These are phyloP conservation scores for Geranium incanum DNA, from an alignment of 441 rosid genomes.

Conservation along the genomic window DNA sequence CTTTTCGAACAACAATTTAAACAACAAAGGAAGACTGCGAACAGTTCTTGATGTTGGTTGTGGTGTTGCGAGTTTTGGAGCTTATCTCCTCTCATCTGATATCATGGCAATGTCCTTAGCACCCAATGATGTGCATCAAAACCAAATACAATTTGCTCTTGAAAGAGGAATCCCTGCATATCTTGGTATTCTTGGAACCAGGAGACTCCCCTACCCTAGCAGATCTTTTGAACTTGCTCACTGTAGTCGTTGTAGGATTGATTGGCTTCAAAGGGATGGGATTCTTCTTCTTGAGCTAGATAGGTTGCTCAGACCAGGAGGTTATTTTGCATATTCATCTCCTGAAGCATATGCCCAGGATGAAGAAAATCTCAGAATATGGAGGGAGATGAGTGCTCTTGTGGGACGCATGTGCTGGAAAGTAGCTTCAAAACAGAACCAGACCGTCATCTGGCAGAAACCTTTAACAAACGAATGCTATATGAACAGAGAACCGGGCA, in stretches of 20 bases:
- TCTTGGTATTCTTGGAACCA: conserved; percentile 93
- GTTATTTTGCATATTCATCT: conserved; percentile 94
- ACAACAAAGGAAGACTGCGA: conserved; percentile 67
- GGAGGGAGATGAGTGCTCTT: conserved; percentile 91
- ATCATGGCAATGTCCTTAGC: conserved; percentile 85
- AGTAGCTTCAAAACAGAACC: conserved; percentile 79
- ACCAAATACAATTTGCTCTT: conserved; percentile 60
- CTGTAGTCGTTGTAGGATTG: conserved; percentile 89
- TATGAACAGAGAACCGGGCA: conserved; percentile 66
- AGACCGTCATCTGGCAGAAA: conserved; percentile 94
- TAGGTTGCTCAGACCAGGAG: conserved; percentile 91
- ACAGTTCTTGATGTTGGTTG: conserved; percentile 96
- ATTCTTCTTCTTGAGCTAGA: conserved; percentile 96
- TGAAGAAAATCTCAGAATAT: conserved; percentile 78
- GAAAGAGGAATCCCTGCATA: conserved; percentile 69
- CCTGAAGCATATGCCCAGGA: conserved; percentile 99
- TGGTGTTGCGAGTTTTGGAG: conserved; percentile 98
- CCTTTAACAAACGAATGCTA: conserved; percentile 90
- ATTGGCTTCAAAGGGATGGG: conserved; percentile 36
- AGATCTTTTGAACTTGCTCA: conserved; percentile 96
- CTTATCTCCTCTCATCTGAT: conserved; percentile 76
- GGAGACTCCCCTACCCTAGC: conserved; percentile 96
- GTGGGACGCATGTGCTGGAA: conserved; percentile 94
- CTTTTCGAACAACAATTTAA: conserved; percentile 58
- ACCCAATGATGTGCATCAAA: conserved; percentile 97